Base-by-base conservation (phyloP, 208 protist species). In the Leishmania tropica region DNA sequence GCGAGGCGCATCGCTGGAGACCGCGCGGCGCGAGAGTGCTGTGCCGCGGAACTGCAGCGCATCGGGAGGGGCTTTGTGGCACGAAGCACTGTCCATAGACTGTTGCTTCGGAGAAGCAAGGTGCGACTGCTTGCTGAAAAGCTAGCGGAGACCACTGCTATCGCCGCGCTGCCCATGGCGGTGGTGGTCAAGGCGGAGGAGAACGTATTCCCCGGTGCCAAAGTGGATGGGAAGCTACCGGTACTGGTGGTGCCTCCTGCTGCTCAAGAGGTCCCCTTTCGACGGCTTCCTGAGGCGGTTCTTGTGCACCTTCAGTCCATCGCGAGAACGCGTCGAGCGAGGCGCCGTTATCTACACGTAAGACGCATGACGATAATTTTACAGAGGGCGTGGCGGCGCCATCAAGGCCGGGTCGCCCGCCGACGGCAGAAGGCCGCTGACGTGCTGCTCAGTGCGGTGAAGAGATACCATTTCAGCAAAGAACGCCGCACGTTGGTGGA, bases 341-440 rank as follows among this genome's bases (percentile, higher is more conserved):
- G 64, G n/a, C 83, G 78, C 10, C 28, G 8, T n/a, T 86, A 54
- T 17, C 13, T 48, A 1, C 53, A 37, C 37, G 0, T 62, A 45
- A n/a, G 67, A 31, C 13, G 28, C 3, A 35, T 65, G 58, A 53
- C 65, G 7, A 64, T 79, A 4, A 37, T 21, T 15, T 1, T 81
- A 1, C 79, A 84, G 64, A 80, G 76, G n/a, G 76, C 65, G 35
- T 87, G 80, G 84, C 74, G 84, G 64, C 53, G 37, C 3, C 80
- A 79, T 54, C 42, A 47, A 7, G 53, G n/a, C 17, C 10, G 10
- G 2, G 47, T 81, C 2, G 21, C 56, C 13, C 54, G 42, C 53
- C 75, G 73, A 7, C 79, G 71, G 8, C 62, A 65, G 53, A 28
- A 40, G 17, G 85, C 85, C n/a, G 70, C 74, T n/a, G 77, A 79